Conservation (phyloP, 345 rosid genomes). For the Salix arbutifolia region DNA sequence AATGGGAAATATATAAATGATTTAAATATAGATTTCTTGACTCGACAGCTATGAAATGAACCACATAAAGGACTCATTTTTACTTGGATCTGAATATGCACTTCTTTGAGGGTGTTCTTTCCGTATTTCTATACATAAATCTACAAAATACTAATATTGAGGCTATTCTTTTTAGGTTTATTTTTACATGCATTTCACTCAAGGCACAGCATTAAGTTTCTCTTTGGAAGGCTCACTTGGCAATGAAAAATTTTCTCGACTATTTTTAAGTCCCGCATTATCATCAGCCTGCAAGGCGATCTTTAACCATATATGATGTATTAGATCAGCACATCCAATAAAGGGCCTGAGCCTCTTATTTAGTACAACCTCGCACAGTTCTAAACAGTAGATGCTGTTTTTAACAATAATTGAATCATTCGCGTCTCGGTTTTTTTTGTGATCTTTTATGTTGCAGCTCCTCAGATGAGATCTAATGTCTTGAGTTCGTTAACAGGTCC, state of each 20-base stretch:
- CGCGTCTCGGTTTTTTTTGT: background rate
- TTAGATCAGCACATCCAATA: no score
- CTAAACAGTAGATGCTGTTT: no score
- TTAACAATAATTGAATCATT: background rate
- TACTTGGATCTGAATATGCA: background rate
- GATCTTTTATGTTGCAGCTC: background rate
- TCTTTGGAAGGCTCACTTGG: no score
- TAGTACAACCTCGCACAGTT: no score
- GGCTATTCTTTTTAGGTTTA: background rate
- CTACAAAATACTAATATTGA: background rate
- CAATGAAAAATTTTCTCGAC: no score
- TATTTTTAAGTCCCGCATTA: no score
- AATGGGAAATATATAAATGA: background rate
- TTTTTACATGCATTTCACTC: background rate
- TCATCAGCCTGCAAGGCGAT: no score
- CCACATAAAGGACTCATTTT: no score
- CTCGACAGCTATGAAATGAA: background rate
- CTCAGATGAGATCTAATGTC: background rate
- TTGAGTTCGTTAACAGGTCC: constrained; percentile 16
- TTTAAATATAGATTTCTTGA: background rate
- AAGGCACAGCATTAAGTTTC: no score
- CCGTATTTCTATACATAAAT: background rate
- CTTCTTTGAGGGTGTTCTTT: background rate
- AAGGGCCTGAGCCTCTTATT: no score
- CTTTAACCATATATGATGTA: no score